These are phyloP conservation scores for Aegilops speltoides DNA, from an alignment of 176 grass and related monocot species.

Conservation along the genomic window DNA sequence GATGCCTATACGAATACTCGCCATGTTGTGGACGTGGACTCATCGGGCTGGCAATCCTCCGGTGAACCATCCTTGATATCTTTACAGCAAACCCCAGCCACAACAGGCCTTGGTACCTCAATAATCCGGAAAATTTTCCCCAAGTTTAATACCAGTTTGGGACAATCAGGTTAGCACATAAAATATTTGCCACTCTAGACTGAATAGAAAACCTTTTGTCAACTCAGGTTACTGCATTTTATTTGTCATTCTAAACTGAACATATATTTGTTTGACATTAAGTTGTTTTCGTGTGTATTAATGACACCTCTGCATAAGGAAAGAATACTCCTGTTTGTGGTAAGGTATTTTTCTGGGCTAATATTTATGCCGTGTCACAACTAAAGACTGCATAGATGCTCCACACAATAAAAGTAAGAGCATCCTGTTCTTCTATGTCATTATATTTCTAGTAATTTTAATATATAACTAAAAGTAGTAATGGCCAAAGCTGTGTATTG, in stretches of 20 bases:
- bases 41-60: not conserved
- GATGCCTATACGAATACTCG: not conserved
- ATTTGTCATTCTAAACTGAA: not conserved
- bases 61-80: not conserved
- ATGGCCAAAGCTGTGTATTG: not conserved
- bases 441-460: not conserved
- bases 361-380: not conserved
- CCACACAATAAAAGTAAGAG: not conserved
- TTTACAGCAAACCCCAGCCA: not conserved
- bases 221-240: not conserved
- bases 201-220: not conserved
- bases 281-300: not conserved
- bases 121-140: not conserved
- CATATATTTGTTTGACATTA: not conserved
- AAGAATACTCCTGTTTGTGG: not conserved
- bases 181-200: not conserved
- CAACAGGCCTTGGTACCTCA: not conserved
- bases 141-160: not conserved
- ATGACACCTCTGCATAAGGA: not conserved
- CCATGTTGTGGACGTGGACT: not conserved
- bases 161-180: constrained; percentile 15
- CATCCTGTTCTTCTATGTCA: not conserved
- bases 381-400: not conserved
- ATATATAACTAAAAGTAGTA: not conserved
- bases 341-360: not conserved